Conservation (phyloP, 2,329 filamentous ascomycete species). For the Cercospora canescens region DNA sequence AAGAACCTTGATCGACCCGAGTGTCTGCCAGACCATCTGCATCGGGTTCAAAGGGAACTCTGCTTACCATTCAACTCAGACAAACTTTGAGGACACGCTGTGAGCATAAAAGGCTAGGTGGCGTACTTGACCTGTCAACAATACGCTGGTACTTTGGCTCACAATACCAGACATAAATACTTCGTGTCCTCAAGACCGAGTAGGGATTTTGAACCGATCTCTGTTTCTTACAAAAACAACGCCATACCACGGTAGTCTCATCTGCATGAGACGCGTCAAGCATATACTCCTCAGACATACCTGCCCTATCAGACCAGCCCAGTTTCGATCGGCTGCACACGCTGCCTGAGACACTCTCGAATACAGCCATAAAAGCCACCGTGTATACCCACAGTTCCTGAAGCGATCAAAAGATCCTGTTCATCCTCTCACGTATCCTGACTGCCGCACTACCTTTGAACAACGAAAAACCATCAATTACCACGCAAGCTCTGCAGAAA, state of each 20-base stretch:
- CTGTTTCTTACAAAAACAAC: background rate
- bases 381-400: background rate
- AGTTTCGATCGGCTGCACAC: background rate
- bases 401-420: background rate
- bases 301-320: background rate
- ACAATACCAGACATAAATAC: background rate
- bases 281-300: background rate
- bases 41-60: no score
- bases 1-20: background rate
- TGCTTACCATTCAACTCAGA: no score
- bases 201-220: background rate
- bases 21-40: background rate
- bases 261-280: background rate
- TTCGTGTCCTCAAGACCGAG: background rate
- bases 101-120: background rate
- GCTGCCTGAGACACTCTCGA: background rate
- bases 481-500: background rate
- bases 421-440: background rate
- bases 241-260: background rate
- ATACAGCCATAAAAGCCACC: background rate
- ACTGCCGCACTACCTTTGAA: background rate
- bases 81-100: no score
- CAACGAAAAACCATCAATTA: background rate
- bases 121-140: background rate
- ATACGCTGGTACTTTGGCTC: background rate